phyloP scores from a whole-genome alignment of 768 basidiomycete species.

The Trametes maxima region DNA sequence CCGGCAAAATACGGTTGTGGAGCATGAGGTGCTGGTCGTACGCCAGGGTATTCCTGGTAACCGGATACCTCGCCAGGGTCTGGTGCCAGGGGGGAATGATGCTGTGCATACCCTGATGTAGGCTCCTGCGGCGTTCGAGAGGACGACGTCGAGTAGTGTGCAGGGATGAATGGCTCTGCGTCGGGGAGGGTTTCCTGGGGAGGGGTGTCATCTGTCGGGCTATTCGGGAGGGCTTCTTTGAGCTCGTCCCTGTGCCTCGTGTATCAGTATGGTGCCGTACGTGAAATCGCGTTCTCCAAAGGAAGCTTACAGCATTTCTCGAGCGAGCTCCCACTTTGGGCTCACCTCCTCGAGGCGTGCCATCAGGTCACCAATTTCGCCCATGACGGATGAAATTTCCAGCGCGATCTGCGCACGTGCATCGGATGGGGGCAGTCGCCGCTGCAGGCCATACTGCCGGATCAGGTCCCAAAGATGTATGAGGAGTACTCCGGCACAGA shows the following conservation, averaged over 20 bases:
- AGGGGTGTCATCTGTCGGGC: constrained; percentile 5
- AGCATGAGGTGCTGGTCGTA: not conserved
- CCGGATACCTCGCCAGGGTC: constrained; percentile 3
- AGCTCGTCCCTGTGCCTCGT: constrained; percentile 18
- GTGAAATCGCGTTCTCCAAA: too few relatives aligned
- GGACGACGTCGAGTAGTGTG: not conserved
- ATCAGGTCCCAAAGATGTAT: constrained; percentile 57
- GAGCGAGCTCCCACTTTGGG: constrained; percentile 25
- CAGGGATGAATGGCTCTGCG: not conserved
- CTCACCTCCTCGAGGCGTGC: constrained; percentile 23
- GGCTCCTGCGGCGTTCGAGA: not conserved
- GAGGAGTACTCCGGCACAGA: constrained; percentile 56
- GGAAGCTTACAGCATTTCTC: constrained; percentile 24
- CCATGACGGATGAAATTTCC: constrained; percentile 14
- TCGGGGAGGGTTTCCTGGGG: not conserved
- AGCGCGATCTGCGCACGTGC: constrained; percentile 13
- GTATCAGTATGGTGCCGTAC: not conserved
- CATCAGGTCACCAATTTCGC: constrained; percentile 20
- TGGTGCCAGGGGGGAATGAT: constrained; percentile 10
- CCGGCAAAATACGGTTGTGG: not conserved
- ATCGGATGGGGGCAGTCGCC: constrained; percentile 6
- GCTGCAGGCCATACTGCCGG: constrained; percentile 13
- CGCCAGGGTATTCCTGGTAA: constrained; percentile 1
- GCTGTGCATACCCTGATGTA: not conserved
- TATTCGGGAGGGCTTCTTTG: constrained; percentile 22